Conservation (phyloP, 148 eudicot species). For the Cornus kousa region DNA sequence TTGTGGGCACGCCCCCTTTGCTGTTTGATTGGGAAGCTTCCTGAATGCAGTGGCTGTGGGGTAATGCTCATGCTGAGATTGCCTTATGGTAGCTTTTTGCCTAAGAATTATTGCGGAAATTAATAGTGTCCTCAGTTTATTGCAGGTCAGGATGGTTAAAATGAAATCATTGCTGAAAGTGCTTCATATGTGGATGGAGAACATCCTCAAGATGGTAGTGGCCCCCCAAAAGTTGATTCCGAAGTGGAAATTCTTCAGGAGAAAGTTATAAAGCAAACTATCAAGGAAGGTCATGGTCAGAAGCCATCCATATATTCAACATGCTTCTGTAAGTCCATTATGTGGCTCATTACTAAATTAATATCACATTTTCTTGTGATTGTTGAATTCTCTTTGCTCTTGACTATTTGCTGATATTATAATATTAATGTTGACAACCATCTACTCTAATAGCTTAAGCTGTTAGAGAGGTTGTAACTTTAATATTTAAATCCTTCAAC, state of each 20-base stretch:
- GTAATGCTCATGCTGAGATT: not conserved
- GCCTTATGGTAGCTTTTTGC: not conserved
- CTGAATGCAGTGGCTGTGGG: too few relatives aligned
- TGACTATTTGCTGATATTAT: too few relatives aligned
- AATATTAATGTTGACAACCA: too few relatives aligned
- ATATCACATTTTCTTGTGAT: too few relatives aligned
- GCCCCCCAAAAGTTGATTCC: conserved; percentile 77
- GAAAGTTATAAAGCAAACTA: conserved; percentile 88
- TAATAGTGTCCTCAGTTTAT: not conserved
- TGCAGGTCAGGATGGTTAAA: conserved; percentile 52
- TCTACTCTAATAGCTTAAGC: too few relatives aligned
- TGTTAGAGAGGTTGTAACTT: too few relatives aligned
- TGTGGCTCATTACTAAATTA: not conserved
- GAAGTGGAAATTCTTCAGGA: conserved; percentile 67
- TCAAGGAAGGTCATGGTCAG: conserved; percentile 92
- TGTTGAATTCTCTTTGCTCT: too few relatives aligned
- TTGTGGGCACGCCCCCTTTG: too few relatives aligned
- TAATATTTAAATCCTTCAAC: too few relatives aligned
- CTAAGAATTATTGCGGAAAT: not conserved
- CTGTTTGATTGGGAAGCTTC: too few relatives aligned
- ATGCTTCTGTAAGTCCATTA: conserved; percentile 69
- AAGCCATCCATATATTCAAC: conserved; percentile 98
- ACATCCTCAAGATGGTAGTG: conserved; percentile 53
- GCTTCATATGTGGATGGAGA: conserved; percentile 66
- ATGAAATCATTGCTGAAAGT: conserved; percentile 59